Evolutionary conservation across 1,284 basidiomycete species (phyloP).

Genomic region (Testicularia cyperi): DNA sequence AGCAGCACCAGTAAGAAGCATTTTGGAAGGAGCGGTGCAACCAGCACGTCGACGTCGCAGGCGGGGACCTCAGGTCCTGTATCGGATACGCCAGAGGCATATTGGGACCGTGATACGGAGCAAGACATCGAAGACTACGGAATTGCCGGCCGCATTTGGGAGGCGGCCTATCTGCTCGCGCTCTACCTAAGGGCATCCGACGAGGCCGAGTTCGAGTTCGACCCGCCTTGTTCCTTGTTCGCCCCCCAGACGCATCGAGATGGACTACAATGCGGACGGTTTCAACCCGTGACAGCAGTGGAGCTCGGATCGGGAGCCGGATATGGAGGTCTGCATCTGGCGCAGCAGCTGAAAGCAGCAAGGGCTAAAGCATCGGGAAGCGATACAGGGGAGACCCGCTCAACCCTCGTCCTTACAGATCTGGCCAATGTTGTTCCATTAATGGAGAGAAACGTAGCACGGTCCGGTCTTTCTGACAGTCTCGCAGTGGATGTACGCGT

Average conservation of each 20-base stretch:
- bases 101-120: constrained; percentile 42
- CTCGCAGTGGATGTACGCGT: constrained; percentile 19
- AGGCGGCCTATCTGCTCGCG: constrained; percentile 50
- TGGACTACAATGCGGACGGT: no score
- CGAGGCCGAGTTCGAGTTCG: constrained; percentile 26
- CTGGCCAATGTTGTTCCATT: constrained; percentile 52
- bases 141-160: constrained; percentile 58
- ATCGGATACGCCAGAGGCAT: no score
- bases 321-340: constrained; percentile 52
- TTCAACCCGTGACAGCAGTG: constrained; percentile 16
- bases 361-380: no score
- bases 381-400: no score
- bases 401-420: constrained; percentile 52
- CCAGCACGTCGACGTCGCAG: no score
- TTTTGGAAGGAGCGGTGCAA: no score
- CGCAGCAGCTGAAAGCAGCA: constrained; percentile 22
- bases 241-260: no score
- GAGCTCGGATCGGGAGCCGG: constrained; percentile 57
- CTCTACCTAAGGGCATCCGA: constrained; percentile 36
- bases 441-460: constrained; percentile 45
- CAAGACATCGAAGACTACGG: constrained; percentile 53
- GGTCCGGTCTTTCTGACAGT: constrained; percentile 14
- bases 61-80: no score
- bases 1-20: constrained; percentile 27
- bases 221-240: constrained; percentile 50